Evolutionary conservation across 2,329 filamentous ascomycete species (phyloP).

Genomic region (Colletotrichum cordylinicola): DNA sequence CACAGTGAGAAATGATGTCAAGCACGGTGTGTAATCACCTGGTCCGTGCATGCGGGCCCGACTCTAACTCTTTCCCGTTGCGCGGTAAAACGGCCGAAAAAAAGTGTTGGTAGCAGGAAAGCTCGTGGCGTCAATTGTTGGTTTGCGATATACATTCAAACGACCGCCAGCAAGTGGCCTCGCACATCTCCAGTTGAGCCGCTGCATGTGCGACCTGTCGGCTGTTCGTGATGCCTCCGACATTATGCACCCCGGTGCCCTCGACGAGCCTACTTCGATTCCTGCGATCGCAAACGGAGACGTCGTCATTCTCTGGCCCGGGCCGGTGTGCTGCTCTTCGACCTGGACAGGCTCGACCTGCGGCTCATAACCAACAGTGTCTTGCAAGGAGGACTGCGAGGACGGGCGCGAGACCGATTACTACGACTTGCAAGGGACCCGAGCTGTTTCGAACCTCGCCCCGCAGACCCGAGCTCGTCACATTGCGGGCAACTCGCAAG

Average conservation of each 20-base stretch:
- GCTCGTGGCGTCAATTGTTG: neutral
- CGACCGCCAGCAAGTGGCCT: neutral
- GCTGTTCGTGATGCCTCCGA: constrained; percentile 38
- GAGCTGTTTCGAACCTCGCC: constrained; percentile 33
- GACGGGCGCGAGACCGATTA: constrained; percentile 21
- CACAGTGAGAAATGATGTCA: constrained; percentile 4
- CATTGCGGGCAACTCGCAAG: neutral
- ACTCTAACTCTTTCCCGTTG: neutral
- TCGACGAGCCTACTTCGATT: constrained; percentile 71
- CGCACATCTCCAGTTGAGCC: neutral
- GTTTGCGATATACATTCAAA: neutral
- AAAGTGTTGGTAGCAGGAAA: constrained; percentile 2
- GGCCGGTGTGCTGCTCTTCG: constrained; percentile 30
- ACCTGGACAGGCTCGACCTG: neutral
- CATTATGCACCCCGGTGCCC: constrained; percentile 51
- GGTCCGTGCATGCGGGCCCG: constrained; percentile 12
- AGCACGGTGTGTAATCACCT: neutral
- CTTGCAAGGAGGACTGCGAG: constrained; percentile 22
- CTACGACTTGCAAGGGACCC: constrained; percentile 20
- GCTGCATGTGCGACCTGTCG: neutral
- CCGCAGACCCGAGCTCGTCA: constrained; percentile 28
- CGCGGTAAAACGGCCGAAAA: constrained; percentile 8
- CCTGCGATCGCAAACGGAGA: constrained; percentile 73
- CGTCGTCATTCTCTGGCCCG: constrained; percentile 54
- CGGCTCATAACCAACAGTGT: neutral